Evolutionary conservation across 2,329 filamentous ascomycete species (phyloP).

Genomic region (Ophiostoma ulmi): DNA sequence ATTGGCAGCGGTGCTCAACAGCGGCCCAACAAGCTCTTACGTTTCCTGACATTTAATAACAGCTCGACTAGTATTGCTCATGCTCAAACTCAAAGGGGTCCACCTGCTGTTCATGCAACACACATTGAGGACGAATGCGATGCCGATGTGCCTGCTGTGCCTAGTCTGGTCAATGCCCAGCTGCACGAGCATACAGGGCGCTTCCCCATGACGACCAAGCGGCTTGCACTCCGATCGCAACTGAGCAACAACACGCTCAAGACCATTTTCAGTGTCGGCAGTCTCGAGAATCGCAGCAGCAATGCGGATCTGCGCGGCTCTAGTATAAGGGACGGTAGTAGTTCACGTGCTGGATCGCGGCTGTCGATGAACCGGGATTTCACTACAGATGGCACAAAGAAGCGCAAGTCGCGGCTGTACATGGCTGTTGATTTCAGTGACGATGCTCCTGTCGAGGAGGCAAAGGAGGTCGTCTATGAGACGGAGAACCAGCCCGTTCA

Average conservation of each 20-base stretch:
- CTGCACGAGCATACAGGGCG: conserved; percentile 30
- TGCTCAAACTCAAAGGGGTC: conserved; percentile 25
- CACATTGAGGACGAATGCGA: conserved; percentile 33
- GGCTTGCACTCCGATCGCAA: conserved; percentile 37
- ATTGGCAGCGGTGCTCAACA: conserved; percentile 37
- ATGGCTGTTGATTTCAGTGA: conserved; percentile 20
- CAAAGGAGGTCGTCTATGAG: not conserved
- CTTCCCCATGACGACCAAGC: conserved; percentile 36
- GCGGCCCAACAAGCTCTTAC: conserved; percentile 39
- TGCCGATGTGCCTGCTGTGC: not conserved
- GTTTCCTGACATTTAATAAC: conserved; percentile 37
- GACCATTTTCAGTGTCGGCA: conserved; percentile 49
- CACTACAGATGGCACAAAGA: conserved; percentile 26
- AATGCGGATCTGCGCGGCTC: conserved; percentile 19
- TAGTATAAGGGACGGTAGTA: not conserved
- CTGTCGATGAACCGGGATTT: not conserved
- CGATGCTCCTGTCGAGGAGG: conserved; percentile 16
- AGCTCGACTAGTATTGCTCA: conserved; percentile 28
- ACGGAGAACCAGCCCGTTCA: not conserved
- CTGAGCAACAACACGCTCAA: conserved; percentile 46
- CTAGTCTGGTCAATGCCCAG: not conserved
- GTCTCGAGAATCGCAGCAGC: conserved; percentile 35
- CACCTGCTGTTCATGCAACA: conserved; percentile 27
- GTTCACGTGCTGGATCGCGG: not conserved
- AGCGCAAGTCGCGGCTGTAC: conserved; percentile 32